Evolutionary conservation across 257 asterid genomes (phyloP), one percentile per base, ranked within the genome.

Genomic region (Handroanthus guayacan): DNA sequence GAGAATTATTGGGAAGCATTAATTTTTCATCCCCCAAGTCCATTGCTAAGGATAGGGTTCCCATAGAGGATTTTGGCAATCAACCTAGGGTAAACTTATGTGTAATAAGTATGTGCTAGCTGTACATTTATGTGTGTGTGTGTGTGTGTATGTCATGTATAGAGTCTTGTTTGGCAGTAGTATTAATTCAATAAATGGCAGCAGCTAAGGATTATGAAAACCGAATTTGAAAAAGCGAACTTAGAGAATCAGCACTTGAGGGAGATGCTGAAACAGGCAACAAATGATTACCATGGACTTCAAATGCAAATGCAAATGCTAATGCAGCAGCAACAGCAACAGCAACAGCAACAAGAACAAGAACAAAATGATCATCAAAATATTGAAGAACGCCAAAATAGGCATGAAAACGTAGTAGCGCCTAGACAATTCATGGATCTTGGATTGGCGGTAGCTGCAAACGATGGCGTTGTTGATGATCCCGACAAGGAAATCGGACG

Each of bases 381-480:
- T 2, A 71, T 75, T 12, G 72, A 75, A 63, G 85, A 83, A 67
- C 58, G 58, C 68, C 81, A 52, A 16, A 84, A 63, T 56, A 67
- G 81, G 38, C 61, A 58, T 44, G 85, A 81, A 36, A 66, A 74
- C 34, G 85, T 62, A 17, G 51, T 80, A 73, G 84, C 78, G 75
- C 89, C 92, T 14, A 78, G 92, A 79, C 95, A 88, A 75, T 85
- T 86, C 50, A 84, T 85, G 84, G 96, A 92, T 77, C 95, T 86
- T 78, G 93, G 91, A 5, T 45, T 82, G 25, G 88, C 87, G 3
- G 77, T 61, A 6, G 69, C 1, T 25, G 31, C 78, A 6, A 65
- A 34, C 3, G 84, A 79, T 45, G 37, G 79, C 0, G 89, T 86
- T 5, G 96, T 83, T 78, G 74, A 31, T 54, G 16, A 25, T 3